Conservation (phyloP, 169 alveolate genomes). For the Theileria sp. region DNA sequence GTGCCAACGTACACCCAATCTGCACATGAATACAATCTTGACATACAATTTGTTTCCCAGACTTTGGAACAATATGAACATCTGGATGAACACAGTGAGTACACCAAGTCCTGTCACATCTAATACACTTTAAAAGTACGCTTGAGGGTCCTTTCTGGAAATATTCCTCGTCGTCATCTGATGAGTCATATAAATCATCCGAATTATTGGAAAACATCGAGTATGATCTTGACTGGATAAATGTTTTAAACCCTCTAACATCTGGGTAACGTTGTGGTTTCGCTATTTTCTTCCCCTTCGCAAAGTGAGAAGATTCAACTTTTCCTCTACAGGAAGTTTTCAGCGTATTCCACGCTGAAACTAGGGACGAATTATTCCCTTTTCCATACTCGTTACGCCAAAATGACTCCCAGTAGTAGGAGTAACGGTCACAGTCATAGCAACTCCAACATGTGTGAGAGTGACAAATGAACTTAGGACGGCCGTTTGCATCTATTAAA, state of each 20-base stretch:
- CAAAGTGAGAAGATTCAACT: conserved; percentile 63
- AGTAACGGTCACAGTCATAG: conserved; percentile 64
- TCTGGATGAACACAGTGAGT: conserved; percentile 65
- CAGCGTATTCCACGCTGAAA: conserved; percentile 48
- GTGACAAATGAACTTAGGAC: conserved; percentile 62
- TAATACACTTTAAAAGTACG: conserved; percentile 35
- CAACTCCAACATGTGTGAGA: conserved; percentile 68
- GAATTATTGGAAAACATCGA: not conserved
- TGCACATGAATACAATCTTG: conserved; percentile 64
- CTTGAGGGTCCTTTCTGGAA: conserved; percentile 44
- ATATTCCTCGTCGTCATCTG: conserved; percentile 53
- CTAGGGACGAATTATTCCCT: not conserved
- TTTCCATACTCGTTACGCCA: conserved; percentile 53
- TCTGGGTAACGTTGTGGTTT: conserved; percentile 60
- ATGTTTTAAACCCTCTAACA: conserved; percentile 33
- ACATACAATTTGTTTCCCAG: conserved; percentile 61
- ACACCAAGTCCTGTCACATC: conserved; percentile 70
- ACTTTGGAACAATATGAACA: conserved; percentile 48
- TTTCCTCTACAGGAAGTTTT: conserved; percentile 59
- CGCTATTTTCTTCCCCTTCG: conserved; percentile 44
- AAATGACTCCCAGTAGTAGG: conserved; percentile 61
- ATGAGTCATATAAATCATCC: conserved; percentile 24
- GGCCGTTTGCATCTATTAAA: conserved; percentile 29
- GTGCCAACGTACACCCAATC: conserved; percentile 20
- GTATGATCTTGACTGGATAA: conserved; percentile 23